These are phyloP conservation scores for Xylaria sp. DNA, from an alignment of 2,329 filamentous ascomycete genomes.

Conservation along the genomic window DNA sequence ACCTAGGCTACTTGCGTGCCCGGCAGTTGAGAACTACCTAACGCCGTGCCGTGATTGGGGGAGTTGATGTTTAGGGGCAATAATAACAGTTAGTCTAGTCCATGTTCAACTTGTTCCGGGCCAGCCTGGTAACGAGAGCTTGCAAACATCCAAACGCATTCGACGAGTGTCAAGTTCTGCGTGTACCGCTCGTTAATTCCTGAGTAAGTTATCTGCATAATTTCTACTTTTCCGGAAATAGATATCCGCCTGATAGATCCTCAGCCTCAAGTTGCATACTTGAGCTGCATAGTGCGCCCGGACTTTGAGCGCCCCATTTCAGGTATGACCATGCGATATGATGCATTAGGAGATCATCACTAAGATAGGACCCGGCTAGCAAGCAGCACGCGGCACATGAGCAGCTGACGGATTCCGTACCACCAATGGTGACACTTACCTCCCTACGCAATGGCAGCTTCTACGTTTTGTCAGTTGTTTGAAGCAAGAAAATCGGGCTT, in stretches of 20 bases:
- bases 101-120: constrained; percentile 6
- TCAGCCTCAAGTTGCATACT: constrained; percentile 9
- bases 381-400: neutral
- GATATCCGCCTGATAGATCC: constrained; percentile 17
- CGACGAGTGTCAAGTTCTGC: neutral
- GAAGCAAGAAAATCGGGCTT: neutral
- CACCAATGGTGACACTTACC: neutral
- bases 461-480: neutral
- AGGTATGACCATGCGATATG: constrained; percentile 42
- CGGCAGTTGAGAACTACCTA: constrained; percentile 25
- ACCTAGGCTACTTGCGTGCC: neutral
- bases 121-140: neutral
- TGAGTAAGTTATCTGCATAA: constrained; percentile 33
- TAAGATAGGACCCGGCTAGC: neutral
- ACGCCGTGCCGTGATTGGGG: constrained; percentile 19
- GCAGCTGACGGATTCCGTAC: neutral
- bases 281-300: constrained; percentile 15
- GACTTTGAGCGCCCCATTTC: constrained; percentile 38
- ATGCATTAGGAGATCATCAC: constrained; percentile 25
- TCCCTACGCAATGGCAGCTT: neutral
- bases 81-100: constrained; percentile 18
- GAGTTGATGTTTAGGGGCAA: neutral
- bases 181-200: constrained; percentile 26
- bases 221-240: constrained; percentile 15
- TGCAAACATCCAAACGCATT: neutral